A percentile compares a stretch with the other conserved stretches of the same genome.
These are phyloP conservation scores for Furcasterigmium furcatum DNA, from an alignment of 2,329 filamentous ascomycete species.

Conservation along the genomic window DNA sequence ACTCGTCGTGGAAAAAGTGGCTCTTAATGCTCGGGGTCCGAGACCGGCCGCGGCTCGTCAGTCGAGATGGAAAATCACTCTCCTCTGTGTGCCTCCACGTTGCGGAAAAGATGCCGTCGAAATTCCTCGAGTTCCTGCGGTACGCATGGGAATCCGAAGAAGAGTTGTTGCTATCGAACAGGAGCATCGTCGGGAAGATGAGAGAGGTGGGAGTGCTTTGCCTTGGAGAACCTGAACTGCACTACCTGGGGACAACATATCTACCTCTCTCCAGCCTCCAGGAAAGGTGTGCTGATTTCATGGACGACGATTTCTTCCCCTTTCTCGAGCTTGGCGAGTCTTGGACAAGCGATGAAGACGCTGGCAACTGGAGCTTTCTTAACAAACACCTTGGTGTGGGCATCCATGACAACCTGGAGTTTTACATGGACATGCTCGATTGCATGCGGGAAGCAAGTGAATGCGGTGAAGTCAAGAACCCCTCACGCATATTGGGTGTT, in stretches of 20 bases:
- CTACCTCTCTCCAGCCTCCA: not conserved
- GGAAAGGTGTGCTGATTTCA: not conserved
- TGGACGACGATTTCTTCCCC: not conserved
- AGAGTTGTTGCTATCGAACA: not conserved
- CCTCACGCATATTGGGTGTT: not conserved
- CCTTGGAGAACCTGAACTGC: not conserved
- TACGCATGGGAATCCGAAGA: not conserved
- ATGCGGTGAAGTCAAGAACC: not conserved
- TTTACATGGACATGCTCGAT: not conserved
- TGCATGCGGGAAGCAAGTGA: not conserved
- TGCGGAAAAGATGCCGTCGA: not conserved
- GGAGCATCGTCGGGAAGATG: not conserved
- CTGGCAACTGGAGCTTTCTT: not conserved
- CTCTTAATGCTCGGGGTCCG: not conserved
- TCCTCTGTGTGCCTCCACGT: not conserved
- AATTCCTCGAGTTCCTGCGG: not conserved
- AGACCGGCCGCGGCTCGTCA: not conserved
- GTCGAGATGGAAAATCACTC: not conserved
- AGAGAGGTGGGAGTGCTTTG: not conserved
- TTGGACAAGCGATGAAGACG: not conserved
- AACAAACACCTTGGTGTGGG: not conserved
- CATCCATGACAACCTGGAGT: not conserved
- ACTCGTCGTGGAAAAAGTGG: not conserved
- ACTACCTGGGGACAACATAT: not conserved
- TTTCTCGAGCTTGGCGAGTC: not conserved